Percentiles rank a stretch among this genome's conserved stretches.
phyloP scores from a whole-genome alignment of 192 early-diverging fungal genomes.

The Coemansia sp. region DNA sequence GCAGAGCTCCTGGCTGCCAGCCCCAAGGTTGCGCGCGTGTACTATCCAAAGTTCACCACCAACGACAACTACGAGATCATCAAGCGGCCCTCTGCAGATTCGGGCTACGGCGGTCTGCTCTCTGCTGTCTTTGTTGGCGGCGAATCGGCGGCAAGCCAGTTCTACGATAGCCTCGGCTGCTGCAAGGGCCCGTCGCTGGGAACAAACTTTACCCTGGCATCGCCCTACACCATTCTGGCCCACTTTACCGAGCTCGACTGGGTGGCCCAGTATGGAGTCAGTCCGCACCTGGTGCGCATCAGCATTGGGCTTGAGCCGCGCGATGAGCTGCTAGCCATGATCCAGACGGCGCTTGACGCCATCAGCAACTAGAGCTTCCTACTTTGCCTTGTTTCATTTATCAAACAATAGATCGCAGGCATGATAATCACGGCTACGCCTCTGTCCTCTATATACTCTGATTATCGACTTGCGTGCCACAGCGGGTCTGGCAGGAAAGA shows the following conservation, averaged over 20 bases:
- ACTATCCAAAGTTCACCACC: constrained; percentile 82
- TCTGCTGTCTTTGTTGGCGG: constrained; percentile 65
- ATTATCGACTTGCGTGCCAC: no score
- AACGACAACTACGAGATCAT: constrained; percentile 65
- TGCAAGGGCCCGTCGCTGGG: constrained; percentile 95
- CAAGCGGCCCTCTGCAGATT: constrained; percentile 47
- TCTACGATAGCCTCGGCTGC: constrained; percentile 78
- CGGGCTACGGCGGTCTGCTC: constrained; percentile 87
- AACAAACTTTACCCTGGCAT: constrained; percentile 93
- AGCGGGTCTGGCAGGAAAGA: no score
- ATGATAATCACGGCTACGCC: no score
- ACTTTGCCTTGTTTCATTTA: no score
- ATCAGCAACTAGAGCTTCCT: no score
- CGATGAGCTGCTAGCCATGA: constrained; percentile 65
- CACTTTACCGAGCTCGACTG: constrained; percentile 94
- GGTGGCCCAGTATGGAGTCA: constrained; percentile 80
- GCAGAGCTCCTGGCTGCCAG: constrained; percentile 66
- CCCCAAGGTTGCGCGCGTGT: constrained; percentile 66
- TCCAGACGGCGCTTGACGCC: constrained; percentile 69
- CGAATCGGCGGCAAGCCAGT: constrained; percentile 54
- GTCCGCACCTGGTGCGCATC: constrained; percentile 70
- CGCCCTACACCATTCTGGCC: constrained; percentile 93
- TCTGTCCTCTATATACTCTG: no score
- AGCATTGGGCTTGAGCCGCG: constrained; percentile 85
- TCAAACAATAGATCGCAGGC: no score